These are phyloP conservation scores for Teratosphaeria nubilosa DNA, from an alignment of 2,329 filamentous ascomycete species.

Conservation along the genomic window DNA sequence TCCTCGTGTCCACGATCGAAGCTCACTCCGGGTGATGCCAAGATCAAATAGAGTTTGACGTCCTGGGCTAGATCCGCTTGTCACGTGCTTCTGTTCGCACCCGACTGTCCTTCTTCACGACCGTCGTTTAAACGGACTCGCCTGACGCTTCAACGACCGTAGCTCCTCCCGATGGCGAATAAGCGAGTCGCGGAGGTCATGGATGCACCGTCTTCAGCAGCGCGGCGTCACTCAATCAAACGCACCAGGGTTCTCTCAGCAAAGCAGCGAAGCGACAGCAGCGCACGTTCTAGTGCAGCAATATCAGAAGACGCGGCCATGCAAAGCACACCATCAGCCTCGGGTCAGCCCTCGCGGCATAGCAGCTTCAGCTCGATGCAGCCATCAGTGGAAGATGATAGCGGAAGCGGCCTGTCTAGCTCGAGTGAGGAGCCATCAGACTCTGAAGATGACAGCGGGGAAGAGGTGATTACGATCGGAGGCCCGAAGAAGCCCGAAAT, in stretches of 20 bases:
- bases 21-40: not conserved
- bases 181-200: not conserved
- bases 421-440: conserved; percentile 5
- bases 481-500: conserved; percentile 12
- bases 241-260: not conserved
- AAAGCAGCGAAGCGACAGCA: conserved; percentile 4
- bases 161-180: not conserved
- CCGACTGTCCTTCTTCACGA: not conserved
- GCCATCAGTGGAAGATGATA: conserved; percentile 1
- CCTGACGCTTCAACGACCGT: not conserved
- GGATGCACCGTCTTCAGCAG: not conserved
- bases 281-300: conserved; percentile 1
- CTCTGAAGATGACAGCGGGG: conserved; percentile 1
- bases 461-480: conserved; percentile 6
- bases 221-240: not conserved
- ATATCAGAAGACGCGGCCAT: conserved; percentile 5
- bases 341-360: not conserved
- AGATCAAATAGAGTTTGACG: not conserved
- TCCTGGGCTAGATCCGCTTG: not conserved
- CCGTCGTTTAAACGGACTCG: not conserved
- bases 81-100: not conserved
- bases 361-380: not conserved
- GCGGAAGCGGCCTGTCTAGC: conserved; percentile 5
- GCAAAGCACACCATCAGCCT: conserved; percentile 3
- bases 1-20: not conserved